Base-by-base conservation (phyloP, 345 rosid genomes). In the Garcia nutans region DNA sequence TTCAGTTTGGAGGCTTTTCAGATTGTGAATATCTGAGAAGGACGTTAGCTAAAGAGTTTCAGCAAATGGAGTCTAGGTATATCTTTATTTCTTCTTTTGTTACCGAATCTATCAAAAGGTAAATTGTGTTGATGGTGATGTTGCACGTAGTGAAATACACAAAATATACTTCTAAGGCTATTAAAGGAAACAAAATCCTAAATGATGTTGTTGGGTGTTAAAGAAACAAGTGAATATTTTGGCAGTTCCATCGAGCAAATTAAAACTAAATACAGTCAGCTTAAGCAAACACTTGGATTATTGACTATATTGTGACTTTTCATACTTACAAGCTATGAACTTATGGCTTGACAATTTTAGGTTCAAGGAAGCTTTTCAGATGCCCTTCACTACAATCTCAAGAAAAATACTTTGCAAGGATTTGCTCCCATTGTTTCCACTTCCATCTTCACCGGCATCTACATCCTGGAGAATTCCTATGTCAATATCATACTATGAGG, bases 401-500 rank as follows among this genome's bases (percentile, higher is more conserved):
- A 78, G 81, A 65, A 88, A 87, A 87, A 88, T 93, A 81, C 73
- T 86, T 71, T 90, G 89, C 71, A 80, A 83, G 78, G 88, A 86
- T 85, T 77, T 87, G 74, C 81, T 87, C 75, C 84, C 90, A 41
- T 85, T 93, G 71, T 93, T 83, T 80, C 92, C 93, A 60, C 86
- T 90, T 75, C 81, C 82, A 31, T 82, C 85, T 65, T 78, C 91
- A 23, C 75, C 86, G 77, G 64, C 81, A 71, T 83, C 91, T 54
- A 71, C 69, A 24, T 80, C 83, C 59, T 65, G 49, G 63, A 23
- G 78, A 31, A 74, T 88, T 84, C 95, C 97, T 59, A 75, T 89
- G 82, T 95, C 99, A 76, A 76, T 95, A 77, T 86, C 96, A 80
- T 92, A 80, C 83, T 91, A 89, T 55, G 84, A 90, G 97, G 97